Base-by-base conservation (phyloP, 1,284 basidiomycete genomes). In the Ganoderma lucidum region DNA sequence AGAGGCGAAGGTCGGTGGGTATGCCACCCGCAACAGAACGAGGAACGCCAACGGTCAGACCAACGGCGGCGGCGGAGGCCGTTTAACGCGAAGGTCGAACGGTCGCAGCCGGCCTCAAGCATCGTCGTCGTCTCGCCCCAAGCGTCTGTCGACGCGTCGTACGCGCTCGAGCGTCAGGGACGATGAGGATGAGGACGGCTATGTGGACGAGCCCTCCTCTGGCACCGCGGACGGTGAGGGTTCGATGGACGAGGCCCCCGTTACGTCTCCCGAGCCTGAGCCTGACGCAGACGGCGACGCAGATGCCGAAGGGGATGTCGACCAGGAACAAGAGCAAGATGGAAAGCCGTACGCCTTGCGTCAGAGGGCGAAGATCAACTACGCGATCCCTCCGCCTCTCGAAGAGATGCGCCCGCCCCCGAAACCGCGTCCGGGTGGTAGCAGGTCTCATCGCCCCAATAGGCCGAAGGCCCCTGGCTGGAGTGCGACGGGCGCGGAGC, bases 401-500 rank as follows among this genome's bases (percentile, higher is more conserved):
- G 92, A 93, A 68, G 91, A 92, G 62, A 81, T 90, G 78, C 82
- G 80, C n/a, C 85, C 85, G 0, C 81, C 84, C 6, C 76, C 78
- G 17, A 84, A 81, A 71, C 76, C 65, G 14, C 77, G 78, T 61
- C 68, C 75, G 6, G 63, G 74, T 37, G 74, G 35, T 68, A 80
- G 28, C 77, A 77, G 66, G 70, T 73, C 44, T 79, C 79, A 75
- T 55, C 78, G 76, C 30, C 80, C 80, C 64, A 82, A 79, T 53
- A 82, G 81, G 76, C 78, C 78, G 48, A 86, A 83, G 74, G 83
- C 84, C 9, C 86, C 88, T 28, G 92, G 92, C 3, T 94, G 92
- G 92, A 94, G 92, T 78, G 91, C 89, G 5, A 87, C 80, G 59
- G 93, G 93, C 30, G 89, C 92, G 0, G 92, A 93, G 79, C 79